Conservation (phyloP, 2,329 filamentous ascomycete genomes). For the Fusarium siculi region DNA sequence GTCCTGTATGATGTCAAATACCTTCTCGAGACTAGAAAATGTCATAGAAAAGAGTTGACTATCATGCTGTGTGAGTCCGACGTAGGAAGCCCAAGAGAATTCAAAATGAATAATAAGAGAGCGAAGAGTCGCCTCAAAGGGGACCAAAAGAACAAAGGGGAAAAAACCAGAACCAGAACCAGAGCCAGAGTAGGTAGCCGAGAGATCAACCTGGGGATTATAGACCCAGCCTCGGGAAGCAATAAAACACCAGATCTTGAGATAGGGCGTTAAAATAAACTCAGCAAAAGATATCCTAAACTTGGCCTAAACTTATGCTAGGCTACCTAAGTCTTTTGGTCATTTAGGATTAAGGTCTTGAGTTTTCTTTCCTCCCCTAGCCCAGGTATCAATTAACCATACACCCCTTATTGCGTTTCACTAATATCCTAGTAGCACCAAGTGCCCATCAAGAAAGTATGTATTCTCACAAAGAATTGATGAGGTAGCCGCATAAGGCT, state of each 20-base stretch:
- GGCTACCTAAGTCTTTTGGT: too few relatives aligned
- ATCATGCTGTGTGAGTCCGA: not conserved
- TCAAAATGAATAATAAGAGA: not conserved
- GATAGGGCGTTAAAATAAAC: too few relatives aligned
- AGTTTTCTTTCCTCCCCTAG: too few relatives aligned
- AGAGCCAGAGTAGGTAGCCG: not conserved
- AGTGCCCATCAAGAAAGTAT: not conserved
- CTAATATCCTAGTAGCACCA: not conserved
- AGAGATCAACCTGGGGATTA: not conserved
- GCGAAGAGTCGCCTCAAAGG: not conserved
- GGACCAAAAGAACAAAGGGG: not conserved
- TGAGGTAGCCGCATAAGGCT: not conserved
- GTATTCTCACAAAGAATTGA: not conserved
- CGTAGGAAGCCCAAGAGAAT: not conserved
- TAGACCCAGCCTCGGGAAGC: not conserved
- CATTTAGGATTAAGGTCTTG: too few relatives aligned
- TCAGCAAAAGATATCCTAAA: too few relatives aligned
- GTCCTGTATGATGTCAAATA: not conserved
- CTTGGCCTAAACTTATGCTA: too few relatives aligned
- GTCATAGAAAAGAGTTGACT: not conserved
- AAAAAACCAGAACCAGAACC: not conserved
- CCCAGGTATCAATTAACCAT: not conserved
- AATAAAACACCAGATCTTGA: too few relatives aligned
- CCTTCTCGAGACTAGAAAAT: not conserved
- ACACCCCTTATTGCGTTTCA: not conserved